Conservation (phyloP, 176 grass and related monocot species). For the Otatea glauca region DNA sequence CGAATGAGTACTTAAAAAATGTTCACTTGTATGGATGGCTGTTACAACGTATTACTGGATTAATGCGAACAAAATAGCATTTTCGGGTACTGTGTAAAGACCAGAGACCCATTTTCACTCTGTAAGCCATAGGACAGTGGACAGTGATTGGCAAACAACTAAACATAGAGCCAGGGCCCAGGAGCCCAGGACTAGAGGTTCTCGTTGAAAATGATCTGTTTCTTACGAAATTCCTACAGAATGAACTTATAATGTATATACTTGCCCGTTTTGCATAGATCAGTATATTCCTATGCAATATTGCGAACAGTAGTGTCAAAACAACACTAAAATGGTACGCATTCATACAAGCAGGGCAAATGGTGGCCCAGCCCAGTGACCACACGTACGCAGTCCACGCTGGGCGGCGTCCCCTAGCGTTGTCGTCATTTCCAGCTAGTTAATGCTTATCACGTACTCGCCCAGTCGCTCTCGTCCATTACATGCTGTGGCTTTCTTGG, state of each 20-base stretch:
- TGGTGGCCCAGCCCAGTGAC: background rate
- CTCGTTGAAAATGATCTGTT: no score
- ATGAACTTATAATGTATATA: no score
- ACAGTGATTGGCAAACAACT: slow-evolving; percentile 14
- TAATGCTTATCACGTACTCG: background rate
- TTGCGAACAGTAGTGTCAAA: background rate
- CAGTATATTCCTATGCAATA: background rate
- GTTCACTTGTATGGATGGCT: background rate
- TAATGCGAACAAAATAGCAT: background rate
- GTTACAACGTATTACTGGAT: background rate
- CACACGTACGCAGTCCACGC: background rate
- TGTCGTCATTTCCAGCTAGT: background rate
- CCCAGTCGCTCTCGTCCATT: background rate
- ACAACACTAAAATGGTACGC: no score
- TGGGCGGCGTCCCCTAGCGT: background rate
- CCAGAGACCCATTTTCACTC: background rate
- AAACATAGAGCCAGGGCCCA: background rate
- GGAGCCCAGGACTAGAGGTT: background rate
- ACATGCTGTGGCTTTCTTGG: background rate
- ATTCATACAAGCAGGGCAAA: no score
- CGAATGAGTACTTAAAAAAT: background rate
- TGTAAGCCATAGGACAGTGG: background rate
- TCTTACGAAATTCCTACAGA: background rate
- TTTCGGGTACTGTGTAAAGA: slow-evolving; percentile 6
- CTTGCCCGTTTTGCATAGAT: background rate